These are phyloP conservation scores for Durusdinium trenchii DNA, from an alignment of 73 alveolate genomes.

Conservation along the genomic window DNA sequence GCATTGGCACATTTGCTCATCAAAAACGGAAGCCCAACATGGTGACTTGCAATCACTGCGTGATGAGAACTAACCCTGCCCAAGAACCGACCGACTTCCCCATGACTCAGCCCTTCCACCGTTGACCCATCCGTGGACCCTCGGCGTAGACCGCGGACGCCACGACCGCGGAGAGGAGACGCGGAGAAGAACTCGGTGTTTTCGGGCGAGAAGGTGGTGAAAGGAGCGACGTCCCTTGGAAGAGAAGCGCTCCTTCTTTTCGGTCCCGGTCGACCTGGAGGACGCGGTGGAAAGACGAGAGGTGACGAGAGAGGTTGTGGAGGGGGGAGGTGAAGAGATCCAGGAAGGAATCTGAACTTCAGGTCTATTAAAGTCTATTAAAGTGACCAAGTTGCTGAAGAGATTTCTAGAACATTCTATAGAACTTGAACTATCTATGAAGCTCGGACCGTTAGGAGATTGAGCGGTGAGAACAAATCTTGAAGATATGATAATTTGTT, in stretches of 20 bases:
- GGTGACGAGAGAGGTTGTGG: background rate
- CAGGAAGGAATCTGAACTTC: background rate
- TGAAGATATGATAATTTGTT: too few species aligned
- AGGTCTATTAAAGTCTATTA: background rate
- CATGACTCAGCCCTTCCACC: background rate
- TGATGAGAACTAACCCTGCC: background rate
- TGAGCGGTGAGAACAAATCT: too few species aligned
- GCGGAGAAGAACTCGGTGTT: slow-evolving; percentile 35
- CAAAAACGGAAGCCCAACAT: background rate
- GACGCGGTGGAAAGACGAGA: too few species aligned
- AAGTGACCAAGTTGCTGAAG: background rate
- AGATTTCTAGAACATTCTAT: background rate
- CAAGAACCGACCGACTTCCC: background rate
- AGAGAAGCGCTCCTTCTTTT: background rate
- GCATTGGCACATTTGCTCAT: background rate
- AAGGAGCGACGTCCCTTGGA: background rate
- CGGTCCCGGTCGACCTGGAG: too few species aligned
- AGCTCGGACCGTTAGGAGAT: too few species aligned
- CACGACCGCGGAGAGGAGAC: background rate
- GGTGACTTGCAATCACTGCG: background rate
- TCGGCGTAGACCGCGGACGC: background rate
- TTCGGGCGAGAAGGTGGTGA: background rate
- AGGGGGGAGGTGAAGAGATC: background rate
- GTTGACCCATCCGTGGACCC: background rate
- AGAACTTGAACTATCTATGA: too few species aligned